Base-by-base conservation (phyloP, 2,329 filamentous ascomycete species). In the Periconia digitata region DNA sequence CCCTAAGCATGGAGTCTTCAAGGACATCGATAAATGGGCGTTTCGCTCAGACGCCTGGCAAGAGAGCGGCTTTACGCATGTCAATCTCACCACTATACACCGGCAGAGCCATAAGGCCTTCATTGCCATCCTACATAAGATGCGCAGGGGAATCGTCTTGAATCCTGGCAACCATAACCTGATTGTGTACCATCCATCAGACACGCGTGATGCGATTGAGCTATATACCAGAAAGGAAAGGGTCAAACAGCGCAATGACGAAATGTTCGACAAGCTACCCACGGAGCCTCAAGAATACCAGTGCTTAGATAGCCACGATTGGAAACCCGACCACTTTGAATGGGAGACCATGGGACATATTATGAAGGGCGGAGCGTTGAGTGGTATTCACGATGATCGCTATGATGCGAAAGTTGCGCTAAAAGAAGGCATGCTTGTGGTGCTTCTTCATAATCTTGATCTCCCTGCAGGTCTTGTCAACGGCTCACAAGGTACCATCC, bases 1-100 rank as follows among this genome's bases (percentile, higher is more conserved):
- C n/a, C n/a, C n/a, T n/a, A 37, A 40, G 6, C 73, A 77, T 42
- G 67, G 71, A 0, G 24, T 56, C 20, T 81, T 73, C 46, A 48
- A 57, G 4, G 76, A 82, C 20, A 66, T 63, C 13, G 77, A 85
- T 8, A 83, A 82, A 55, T 86, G 82, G 79, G 83, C 83, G 0
- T 86, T 86, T 54, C 70, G 73, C 16, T 83, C 80, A 53, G 47
- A 64, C 2, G 76, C 76, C 0, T 87, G 84, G 84, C 50, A 46
- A 60, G 61, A 79, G 38, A 81, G 80, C 52, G 55, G 77, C 1
- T 85, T 86, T 56, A 63, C 61, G 2, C 73, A 81, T 47, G 67
- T 84, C 1, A 72, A 82, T 8, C 71, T 86, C 0, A 76, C 68
- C 1, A 70, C 76, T 4, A 80, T 86, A 3, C 80, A 84, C 57